A percentile compares a stretch with the other conserved stretches of the same genome.
Conservation (phyloP, 768 basidiomycete species). For the Coprinellus micaceus region DNA sequence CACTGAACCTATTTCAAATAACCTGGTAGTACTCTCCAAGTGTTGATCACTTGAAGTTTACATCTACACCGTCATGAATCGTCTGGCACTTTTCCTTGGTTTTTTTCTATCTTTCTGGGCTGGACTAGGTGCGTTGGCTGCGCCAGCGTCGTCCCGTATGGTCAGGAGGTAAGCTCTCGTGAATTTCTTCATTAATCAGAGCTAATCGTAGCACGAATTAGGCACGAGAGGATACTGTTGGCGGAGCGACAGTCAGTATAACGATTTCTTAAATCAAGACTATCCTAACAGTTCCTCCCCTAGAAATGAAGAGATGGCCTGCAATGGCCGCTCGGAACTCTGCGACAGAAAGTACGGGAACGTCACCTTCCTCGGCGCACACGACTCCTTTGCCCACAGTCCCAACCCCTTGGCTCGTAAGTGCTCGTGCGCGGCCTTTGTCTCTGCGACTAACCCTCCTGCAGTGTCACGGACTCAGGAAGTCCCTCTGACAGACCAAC, state of each 20-base stretch:
- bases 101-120: not conserved
- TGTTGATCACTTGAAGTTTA: constrained; percentile 3
- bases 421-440: constrained; percentile 14
- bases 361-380: constrained; percentile 45
- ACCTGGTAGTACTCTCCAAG: constrained; percentile 1
- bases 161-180: not conserved
- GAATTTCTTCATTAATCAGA: not conserved
- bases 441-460: not conserved
- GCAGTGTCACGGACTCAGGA: constrained; percentile 49
- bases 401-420: constrained; percentile 41
- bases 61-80: not conserved
- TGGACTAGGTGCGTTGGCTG: not conserved
- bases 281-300: not conserved
- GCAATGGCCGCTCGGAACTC: constrained; percentile 64
- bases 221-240: not conserved
- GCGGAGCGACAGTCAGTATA: not conserved
- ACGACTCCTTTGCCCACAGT: constrained; percentile 55
- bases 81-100: not conserved
- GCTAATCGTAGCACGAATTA: not conserved
- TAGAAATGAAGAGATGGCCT: constrained; percentile 29
- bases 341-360: constrained; percentile 56
- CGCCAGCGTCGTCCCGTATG: not conserved
- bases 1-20: not conserved
- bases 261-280: too few species aligned
- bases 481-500: constrained; percentile 45